Base-by-base conservation (phyloP, 192 early-diverging fungal species). In the Rhizophagus clarus region DNA sequence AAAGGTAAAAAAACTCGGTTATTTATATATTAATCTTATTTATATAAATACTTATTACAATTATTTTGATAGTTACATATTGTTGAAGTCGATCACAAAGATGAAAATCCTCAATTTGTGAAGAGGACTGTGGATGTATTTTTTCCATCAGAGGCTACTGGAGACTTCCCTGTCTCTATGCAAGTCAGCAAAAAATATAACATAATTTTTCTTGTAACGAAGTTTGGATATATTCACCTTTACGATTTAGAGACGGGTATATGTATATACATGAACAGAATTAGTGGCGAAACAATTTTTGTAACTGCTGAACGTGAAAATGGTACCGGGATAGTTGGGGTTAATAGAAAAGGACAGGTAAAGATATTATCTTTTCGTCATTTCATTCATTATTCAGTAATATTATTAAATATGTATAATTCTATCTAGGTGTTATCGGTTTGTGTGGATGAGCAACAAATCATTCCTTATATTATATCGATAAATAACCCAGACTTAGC, bases 211-310 rank as follows among this genome's bases (percentile, higher is more conserved):
- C 84, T 99, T 64, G 94, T 98, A 31, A 99, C 98, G 71, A 99
- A 99, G 89, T 97, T 95, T 83, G 98, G 98, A 7, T 99, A 95
- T 82, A 95, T 99, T 81, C 97, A 98, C 81, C 85, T 99, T 37
- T 98, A 97, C 85, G 98, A 99, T 80, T 87, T 99, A 47, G 98
- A 98, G 85, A 91, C 95, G 17, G 97, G 95, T 42, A 91, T 92
- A 24, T 97, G 96, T 85, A 93, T 99, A 70, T 99, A 96, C 88
- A 96, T 96, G 92, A 98, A 99, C 88, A 91, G 98, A 75, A 98
- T 98, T 81, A 96, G 93, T 82, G 95, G 94, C 26, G 98, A 98
- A 74, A 98, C 98, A n/a, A 96, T 99, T 72, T 99, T 99, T 92
- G 94, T 96, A 20, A 97, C 97, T 76, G 92, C 96, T 60, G 96